A percentile compares a stretch with the other conserved stretches of the same genome.
Evolutionary conservation across 1,284 basidiomycete genomes (phyloP).

Genomic region (Marasmius fiardii): DNA sequence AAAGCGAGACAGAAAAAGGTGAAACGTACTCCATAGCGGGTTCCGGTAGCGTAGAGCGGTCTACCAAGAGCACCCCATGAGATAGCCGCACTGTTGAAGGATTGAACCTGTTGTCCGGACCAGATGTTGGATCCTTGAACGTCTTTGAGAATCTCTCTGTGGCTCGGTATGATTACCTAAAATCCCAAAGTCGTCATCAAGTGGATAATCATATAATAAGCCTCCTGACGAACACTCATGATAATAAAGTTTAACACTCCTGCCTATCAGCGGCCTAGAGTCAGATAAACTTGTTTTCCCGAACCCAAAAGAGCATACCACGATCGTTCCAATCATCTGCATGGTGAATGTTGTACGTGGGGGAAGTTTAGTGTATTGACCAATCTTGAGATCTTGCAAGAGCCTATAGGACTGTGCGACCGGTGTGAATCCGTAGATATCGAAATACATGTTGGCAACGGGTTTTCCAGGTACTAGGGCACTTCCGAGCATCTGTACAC

Average conservation of each 20-base stretch:
- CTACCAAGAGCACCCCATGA: constrained; percentile 46
- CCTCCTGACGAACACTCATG: constrained; percentile 30
- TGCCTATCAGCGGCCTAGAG: constrained; percentile 5
- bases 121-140: constrained; percentile 41
- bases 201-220: neutral
- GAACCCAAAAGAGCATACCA: constrained; percentile 19
- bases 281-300: neutral
- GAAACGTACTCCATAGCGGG: constrained; percentile 29
- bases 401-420: constrained; percentile 26
- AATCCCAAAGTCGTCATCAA: constrained; percentile 12
- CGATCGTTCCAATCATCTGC: constrained; percentile 37
- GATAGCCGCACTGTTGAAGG: constrained; percentile 37
- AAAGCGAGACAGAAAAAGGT: constrained; percentile 27
- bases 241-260: constrained; percentile 24
- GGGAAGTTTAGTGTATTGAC: constrained; percentile 50
- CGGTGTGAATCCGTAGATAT: constrained; percentile 21
- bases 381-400: constrained; percentile 41
- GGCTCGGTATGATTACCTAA: constrained; percentile 22
- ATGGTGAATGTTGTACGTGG: constrained; percentile 41
- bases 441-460: constrained; percentile 40
- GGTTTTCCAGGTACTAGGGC: constrained; percentile 38
- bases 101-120: constrained; percentile 34
- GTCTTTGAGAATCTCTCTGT: constrained; percentile 32
- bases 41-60: constrained; percentile 35
- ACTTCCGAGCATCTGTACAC: constrained; percentile 32